Evolutionary conservation across 78 protist genomes (phyloP).

Genomic region (Tieghemostelium lacteum): DNA sequence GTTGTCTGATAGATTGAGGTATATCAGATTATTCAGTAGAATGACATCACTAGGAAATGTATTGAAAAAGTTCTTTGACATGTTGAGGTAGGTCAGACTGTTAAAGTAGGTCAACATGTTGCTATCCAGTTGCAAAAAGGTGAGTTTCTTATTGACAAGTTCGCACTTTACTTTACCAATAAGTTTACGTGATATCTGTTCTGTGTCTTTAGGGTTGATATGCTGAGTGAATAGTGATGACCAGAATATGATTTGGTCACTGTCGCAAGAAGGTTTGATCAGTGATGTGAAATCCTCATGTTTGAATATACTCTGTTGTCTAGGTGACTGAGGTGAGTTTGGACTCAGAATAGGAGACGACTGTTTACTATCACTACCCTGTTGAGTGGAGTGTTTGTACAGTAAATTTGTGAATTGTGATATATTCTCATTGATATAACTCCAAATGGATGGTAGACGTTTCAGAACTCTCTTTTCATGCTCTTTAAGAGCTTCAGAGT

Average conservation of each 20-base stretch:
- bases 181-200: constrained; percentile 17
- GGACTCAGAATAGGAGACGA: not conserved
- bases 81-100: constrained; percentile 2
- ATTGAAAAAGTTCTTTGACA: constrained; percentile 40
- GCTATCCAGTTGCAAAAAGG: constrained; percentile 21
- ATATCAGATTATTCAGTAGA: constrained; percentile 12
- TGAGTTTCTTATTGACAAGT: constrained; percentile 6
- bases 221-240: constrained; percentile 33
- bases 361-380: too few species aligned
- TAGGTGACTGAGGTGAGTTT: not conserved
- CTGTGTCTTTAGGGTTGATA: constrained; percentile 32
- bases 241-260: constrained; percentile 39
- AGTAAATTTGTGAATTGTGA: not conserved
- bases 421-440: constrained; percentile 9
- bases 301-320: not conserved
- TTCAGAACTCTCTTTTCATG: constrained; percentile 12
- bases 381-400: not conserved
- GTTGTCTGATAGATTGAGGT: constrained; percentile 23
- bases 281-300: constrained; percentile 18
- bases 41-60: constrained; percentile 47
- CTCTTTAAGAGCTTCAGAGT: constrained; percentile 32
- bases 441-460: constrained; percentile 57
- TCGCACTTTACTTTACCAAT: constrained; percentile 54
- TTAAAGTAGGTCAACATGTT: not conserved
- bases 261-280: constrained; percentile 31